Base-by-base conservation (phyloP, 768 basidiomycete genomes). In the Tubosaeta sp. region DNA sequence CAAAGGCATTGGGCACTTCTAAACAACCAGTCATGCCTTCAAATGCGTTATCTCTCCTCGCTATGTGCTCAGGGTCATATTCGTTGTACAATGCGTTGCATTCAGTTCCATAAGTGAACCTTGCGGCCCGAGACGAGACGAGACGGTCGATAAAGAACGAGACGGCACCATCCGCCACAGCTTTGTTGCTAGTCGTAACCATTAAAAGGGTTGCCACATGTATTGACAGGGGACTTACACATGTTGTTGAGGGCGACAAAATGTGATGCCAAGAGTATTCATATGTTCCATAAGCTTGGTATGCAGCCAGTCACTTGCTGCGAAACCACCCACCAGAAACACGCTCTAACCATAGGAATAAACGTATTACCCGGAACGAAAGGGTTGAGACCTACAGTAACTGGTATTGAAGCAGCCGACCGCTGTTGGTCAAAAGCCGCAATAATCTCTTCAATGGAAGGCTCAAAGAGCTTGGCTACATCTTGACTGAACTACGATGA, bases 301-400 rank as follows among this genome's bases (percentile, higher is more conserved):
- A 16, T 34, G 14, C 32, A 34, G 32, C 32, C 32, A 34, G 32
- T 34, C 14, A 16, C 32, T 34, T 34, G 76, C 73, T 0, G 75
- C 73, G 52, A 78, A 80, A 0, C 78, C 77, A 3, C 79, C 79
- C 1, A 81, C 78, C 1, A 83, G 69, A 38, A 78, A 73, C 16
- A 73, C 69, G 14, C 68, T 47, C 69, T 69, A 25, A n/a, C 10
- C 18, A 22, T 16, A 6, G 22, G 22, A 14, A 24, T 21, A 14
- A 34, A 34, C 14, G 6, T 16, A 16, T 16, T 7, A 16, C 16
- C 32, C 16, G 32, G 22, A 24, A 16, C 12, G 24, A 3, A 40
- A 40, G 21, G 67, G 72, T 27, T 55, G 50, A 29, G 3, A 76
- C 64, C 4, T 52, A 44, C n/a, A 56, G 14, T 34, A 16, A 34